Conservation (phyloP, 1,139 yeast genomes). For the Geotrichum klebahnii region DNA sequence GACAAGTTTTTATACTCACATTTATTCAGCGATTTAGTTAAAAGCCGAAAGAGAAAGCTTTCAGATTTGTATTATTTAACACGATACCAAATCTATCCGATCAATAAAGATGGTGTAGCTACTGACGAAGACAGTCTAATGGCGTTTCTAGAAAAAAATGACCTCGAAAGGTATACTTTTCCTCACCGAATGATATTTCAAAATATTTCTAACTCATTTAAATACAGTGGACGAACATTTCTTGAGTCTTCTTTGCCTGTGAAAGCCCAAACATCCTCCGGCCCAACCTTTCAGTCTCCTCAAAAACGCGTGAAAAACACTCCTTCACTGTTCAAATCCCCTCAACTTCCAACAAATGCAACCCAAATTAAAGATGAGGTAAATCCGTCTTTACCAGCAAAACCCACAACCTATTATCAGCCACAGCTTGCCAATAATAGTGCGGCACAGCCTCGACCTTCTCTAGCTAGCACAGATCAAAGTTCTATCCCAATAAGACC, state of each 20-base stretch:
- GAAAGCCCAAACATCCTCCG: background rate
- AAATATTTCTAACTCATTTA: background rate
- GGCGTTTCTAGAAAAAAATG: slow-evolving; percentile 47
- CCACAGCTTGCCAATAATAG: too few relatives aligned
- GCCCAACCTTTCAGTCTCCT: background rate
- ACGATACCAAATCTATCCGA: slow-evolving; percentile 44
- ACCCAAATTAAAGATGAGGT: background rate
- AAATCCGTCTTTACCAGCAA: background rate
- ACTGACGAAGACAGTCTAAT: slow-evolving; percentile 42
- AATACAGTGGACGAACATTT: slow-evolving; percentile 33
- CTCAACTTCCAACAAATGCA: background rate
- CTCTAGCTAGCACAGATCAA: too few relatives aligned
- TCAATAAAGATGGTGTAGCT: slow-evolving; percentile 39
- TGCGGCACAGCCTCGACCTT: background rate
- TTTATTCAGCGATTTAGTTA: slow-evolving; percentile 36
- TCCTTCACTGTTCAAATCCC: slow-evolving; percentile 10
- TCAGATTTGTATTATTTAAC: slow-evolving; percentile 55
- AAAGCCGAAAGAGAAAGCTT: slow-evolving; percentile 49
- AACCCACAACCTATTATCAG: background rate
- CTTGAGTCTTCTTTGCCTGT: slow-evolving; percentile 32
- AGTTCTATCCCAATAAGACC: too few relatives aligned
- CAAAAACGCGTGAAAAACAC: slow-evolving; percentile 7
- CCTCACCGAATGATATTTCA: background rate
- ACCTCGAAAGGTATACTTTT: slow-evolving; percentile 41
- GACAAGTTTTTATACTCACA: background rate